These are phyloP conservation scores for Hypoxylon perforatum DNA, from an alignment of 495 filamentous ascomycete genomes.

Conservation along the genomic window DNA sequence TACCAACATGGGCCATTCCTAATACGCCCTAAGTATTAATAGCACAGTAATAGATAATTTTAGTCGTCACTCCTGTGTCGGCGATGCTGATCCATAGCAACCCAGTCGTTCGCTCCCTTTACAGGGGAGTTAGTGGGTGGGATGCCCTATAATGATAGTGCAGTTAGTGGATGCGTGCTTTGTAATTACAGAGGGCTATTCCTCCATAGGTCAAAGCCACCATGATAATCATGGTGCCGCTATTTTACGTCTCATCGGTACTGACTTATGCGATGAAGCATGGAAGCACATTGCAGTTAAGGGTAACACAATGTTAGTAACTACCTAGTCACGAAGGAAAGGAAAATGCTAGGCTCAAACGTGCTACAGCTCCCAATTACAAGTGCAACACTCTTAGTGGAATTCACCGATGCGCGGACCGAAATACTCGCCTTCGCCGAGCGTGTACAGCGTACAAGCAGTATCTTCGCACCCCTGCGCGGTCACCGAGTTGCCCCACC, in stretches of 20 bases:
- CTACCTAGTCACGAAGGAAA: not conserved
- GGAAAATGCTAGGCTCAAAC: not conserved
- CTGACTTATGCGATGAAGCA: too few relatives aligned
- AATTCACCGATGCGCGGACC: conserved; percentile 51
- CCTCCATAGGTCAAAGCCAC: too few relatives aligned
- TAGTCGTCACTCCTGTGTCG: not conserved
- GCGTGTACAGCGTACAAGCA: conserved; percentile 37
- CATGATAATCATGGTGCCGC: too few relatives aligned
- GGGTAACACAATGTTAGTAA: too few relatives aligned
- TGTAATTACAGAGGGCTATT: too few relatives aligned
- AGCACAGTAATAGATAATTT: conserved; percentile 20
- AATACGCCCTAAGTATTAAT: conserved; percentile 19
- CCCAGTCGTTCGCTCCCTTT: too few relatives aligned
- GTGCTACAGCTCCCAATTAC: not conserved
- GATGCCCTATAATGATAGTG: too few relatives aligned
- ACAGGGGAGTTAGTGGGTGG: too few relatives aligned
- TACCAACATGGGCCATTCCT: conserved; percentile 7
- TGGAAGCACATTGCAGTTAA: too few relatives aligned
- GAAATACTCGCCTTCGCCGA: conserved; percentile 51
- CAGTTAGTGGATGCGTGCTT: too few relatives aligned
- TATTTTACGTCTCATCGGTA: too few relatives aligned
- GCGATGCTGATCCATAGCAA: too few relatives aligned
- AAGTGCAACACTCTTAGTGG: conserved; percentile 17
- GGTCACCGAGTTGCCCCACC: conserved; percentile 54
- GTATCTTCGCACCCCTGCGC: conserved; percentile 47